phyloP scores from a whole-genome alignment of 805 yeast species.

The Candida lessepsii region DNA sequence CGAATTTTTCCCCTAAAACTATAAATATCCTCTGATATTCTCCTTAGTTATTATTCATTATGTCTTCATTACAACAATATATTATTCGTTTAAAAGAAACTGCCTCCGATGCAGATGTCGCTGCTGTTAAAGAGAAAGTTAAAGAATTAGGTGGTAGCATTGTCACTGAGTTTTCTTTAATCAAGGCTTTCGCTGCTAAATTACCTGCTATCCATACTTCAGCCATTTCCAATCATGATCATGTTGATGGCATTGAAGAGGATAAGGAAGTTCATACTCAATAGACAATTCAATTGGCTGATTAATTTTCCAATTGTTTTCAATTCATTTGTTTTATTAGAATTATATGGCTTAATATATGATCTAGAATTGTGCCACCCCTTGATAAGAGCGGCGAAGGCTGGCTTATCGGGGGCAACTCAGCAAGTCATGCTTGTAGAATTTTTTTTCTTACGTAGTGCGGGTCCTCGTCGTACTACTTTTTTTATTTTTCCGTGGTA shows the following conservation, averaged over 20 bases:
- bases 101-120: conserved; percentile 39
- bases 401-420: not conserved
- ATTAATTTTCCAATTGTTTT: no score
- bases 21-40: conserved; percentile 4
- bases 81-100: conserved; percentile 49
- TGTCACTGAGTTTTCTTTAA: conserved; percentile 58
- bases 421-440: no score
- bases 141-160: conserved; percentile 57
- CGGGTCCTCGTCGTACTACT: no score
- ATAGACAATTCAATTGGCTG: conserved; percentile 2
- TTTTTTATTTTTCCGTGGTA: no score
- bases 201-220: conserved; percentile 54
- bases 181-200: conserved; percentile 65
- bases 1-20: conserved; percentile 1
- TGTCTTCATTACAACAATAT: conserved; percentile 24
- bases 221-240: conserved; percentile 47
- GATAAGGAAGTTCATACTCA: conserved; percentile 62
- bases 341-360: not conserved
- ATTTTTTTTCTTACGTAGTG: no score
- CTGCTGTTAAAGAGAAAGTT: conserved; percentile 47
- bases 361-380: conserved; percentile 1
- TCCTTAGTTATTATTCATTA: not conserved
- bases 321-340: not conserved
- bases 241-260: conserved; percentile 61
- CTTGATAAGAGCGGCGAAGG: not conserved